Evolutionary conservation across 1,284 basidiomycete genomes (phyloP).

Genomic region (Tylopilus sp.): DNA sequence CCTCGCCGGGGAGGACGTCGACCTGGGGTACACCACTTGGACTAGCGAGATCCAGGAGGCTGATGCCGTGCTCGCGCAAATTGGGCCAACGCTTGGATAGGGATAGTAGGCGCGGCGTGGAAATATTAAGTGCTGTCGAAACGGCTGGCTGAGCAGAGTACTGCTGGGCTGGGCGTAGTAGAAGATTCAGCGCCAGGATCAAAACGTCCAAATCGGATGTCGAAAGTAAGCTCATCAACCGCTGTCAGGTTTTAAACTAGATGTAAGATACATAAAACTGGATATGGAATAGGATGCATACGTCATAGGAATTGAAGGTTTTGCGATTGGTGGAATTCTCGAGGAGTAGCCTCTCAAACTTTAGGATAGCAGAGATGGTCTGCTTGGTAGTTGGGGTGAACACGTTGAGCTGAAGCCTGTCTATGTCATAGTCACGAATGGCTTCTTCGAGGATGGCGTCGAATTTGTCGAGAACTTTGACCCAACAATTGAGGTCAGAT

Average conservation of each 20-base stretch:
- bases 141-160: slow-evolving; percentile 83
- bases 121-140: slow-evolving; percentile 72
- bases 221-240: slow-evolving; percentile 84
- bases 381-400: slow-evolving; percentile 80
- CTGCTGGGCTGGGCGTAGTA: slow-evolving; percentile 92
- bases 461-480: slow-evolving; percentile 92
- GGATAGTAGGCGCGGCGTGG: slow-evolving; percentile 66
- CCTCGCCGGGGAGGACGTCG: slow-evolving; percentile 60
- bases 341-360: slow-evolving; percentile 85
- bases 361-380: slow-evolving; percentile 77
- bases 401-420: slow-evolving; percentile 76
- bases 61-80: slow-evolving; percentile 68
- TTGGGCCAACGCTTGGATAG: slow-evolving; percentile 73
- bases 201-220: slow-evolving; percentile 90
- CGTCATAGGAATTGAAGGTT: slow-evolving; percentile 95
- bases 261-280: slow-evolving; percentile 16
- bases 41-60: slow-evolving; percentile 64
- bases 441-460: slow-evolving; percentile 83
- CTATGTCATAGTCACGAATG: slow-evolving; percentile 80
- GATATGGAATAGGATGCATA: slow-evolving; percentile 42
- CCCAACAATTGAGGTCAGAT: slow-evolving; percentile 97
- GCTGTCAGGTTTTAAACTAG: slow-evolving; percentile 44
- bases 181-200: slow-evolving; percentile 77
- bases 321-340: slow-evolving; percentile 99
- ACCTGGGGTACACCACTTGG: slow-evolving; percentile 50